These are phyloP conservation scores for Ganoderma multipileum DNA, from an alignment of 1,284 basidiomycete species.

Conservation along the genomic window DNA sequence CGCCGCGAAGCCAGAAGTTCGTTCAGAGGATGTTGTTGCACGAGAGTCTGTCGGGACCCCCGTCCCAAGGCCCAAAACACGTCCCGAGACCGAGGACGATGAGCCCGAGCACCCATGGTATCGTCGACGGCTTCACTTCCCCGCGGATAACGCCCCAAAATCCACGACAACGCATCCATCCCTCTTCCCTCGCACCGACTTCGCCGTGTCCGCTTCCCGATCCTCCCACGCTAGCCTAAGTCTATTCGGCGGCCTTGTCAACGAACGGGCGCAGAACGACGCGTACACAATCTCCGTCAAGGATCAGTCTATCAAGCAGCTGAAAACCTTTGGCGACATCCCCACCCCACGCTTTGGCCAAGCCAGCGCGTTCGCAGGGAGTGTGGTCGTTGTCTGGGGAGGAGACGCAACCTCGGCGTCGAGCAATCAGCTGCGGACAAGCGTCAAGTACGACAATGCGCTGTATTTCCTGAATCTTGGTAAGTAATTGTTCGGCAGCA, in stretches of 20 bases:
- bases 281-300: slow-evolving; percentile 86
- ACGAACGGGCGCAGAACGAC: slow-evolving; percentile 90
- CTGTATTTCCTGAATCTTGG: slow-evolving; percentile 95
- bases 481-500: slow-evolving; percentile 43
- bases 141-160: slow-evolving; percentile 7
- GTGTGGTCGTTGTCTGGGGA: slow-evolving; percentile 95
- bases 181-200: slow-evolving; percentile 95
- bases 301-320: slow-evolving; percentile 73
- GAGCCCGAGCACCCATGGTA: slow-evolving; percentile 24
- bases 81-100: slow-evolving; percentile 1
- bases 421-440: slow-evolving; percentile 43
- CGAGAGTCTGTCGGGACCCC: slow-evolving; percentile 3
- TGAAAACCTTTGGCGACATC: slow-evolving; percentile 87
- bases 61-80: slow-evolving; percentile 3
- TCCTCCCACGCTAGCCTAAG: slow-evolving; percentile 86
- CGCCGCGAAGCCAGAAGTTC: not conserved
- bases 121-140: slow-evolving; percentile 19
- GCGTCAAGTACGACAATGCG: slow-evolving; percentile 78
- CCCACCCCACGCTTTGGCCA: slow-evolving; percentile 93
- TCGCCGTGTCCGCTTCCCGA: slow-evolving; percentile 84
- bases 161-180: slow-evolving; percentile 10
- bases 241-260: slow-evolving; percentile 94
- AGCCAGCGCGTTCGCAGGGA: slow-evolving; percentile 90
- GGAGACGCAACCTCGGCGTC: slow-evolving; percentile 78
- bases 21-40: not conserved